Conservation (phyloP, 2,329 filamentous ascomycete species). For the Nemania serpens region DNA sequence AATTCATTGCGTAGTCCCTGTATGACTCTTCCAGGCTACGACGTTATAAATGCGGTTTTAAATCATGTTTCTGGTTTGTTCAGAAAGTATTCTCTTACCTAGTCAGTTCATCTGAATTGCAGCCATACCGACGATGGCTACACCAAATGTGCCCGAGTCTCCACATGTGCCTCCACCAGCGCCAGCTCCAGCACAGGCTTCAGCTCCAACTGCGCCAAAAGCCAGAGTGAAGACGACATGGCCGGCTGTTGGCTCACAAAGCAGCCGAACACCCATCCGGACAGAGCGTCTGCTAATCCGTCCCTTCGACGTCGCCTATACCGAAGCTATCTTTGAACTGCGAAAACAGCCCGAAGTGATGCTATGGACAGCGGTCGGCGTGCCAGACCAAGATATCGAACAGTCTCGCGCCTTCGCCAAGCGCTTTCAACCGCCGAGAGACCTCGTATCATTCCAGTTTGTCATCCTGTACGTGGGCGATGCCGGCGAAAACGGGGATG, state of each 20-base stretch:
- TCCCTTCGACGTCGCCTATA: constrained; percentile 55
- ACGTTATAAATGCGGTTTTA: neutral
- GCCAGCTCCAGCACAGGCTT: neutral
- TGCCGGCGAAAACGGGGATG: constrained; percentile 47
- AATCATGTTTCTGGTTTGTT: too few relatives aligned
- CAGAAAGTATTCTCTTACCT: neutral
- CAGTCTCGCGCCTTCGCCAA: constrained; percentile 50
- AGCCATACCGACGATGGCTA: constrained; percentile 14
- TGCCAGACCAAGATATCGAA: constrained; percentile 49
- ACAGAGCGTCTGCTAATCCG: constrained; percentile 62
- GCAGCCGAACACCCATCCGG: constrained; percentile 46
- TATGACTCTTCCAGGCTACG: too few relatives aligned
- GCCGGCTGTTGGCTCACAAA: constrained; percentile 50
- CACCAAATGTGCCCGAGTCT: constrained; percentile 8
- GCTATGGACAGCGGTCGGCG: constrained; percentile 56
- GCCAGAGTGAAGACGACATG: constrained; percentile 55
- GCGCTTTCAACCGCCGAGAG: constrained; percentile 53
- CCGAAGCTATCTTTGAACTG: constrained; percentile 55
- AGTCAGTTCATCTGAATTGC: neutral
- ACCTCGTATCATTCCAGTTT: constrained; percentile 60
- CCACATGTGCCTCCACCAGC: neutral
- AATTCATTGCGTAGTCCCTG: too few relatives aligned
- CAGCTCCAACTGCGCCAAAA: constrained; percentile 7
- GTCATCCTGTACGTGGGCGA: constrained; percentile 45
- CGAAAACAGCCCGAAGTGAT: constrained; percentile 66